phyloP scores from a whole-genome alignment of 495 filamentous ascomycete genomes.

The Lentithecium fluviatile region DNA sequence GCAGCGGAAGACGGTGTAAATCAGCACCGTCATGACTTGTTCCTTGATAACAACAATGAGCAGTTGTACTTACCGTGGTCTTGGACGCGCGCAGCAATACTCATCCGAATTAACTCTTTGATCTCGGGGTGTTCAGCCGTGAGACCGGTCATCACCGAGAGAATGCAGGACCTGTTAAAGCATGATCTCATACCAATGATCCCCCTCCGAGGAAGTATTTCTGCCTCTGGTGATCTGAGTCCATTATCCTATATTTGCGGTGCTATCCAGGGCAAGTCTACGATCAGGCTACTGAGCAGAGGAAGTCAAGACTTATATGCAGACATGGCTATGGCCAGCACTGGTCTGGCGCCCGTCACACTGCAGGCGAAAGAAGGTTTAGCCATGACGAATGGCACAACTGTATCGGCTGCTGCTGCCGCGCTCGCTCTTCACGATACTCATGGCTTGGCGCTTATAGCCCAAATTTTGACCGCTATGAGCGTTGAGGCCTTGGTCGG shows the following conservation, averaged over 20 bases:
- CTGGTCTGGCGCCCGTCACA: slow-evolving; percentile 47
- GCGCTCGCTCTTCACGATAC: slow-evolving; percentile 57
- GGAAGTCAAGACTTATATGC: neutral
- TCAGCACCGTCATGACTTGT: neutral
- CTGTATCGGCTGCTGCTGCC: slow-evolving; percentile 54
- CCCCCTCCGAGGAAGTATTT: slow-evolving; percentile 64
- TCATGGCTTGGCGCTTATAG: slow-evolving; percentile 55
- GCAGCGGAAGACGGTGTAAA: neutral
- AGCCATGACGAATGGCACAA: slow-evolving; percentile 64
- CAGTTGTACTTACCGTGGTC: neutral
- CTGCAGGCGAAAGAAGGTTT: slow-evolving; percentile 64
- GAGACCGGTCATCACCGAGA: slow-evolving; percentile 48
- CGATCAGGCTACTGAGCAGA: slow-evolving; percentile 42
- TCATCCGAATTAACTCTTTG: slow-evolving; percentile 57
- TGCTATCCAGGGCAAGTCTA: slow-evolving; percentile 57
- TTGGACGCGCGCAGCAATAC: slow-evolving; percentile 55
- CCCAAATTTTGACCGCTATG: slow-evolving; percentile 58
- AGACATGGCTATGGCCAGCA: slow-evolving; percentile 42
- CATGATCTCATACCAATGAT: slow-evolving; percentile 55
- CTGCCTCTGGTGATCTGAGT: slow-evolving; percentile 65
- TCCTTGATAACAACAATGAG: neutral
- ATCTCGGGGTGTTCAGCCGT: slow-evolving; percentile 61
- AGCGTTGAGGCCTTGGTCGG: slow-evolving; percentile 53
- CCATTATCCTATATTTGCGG: slow-evolving; percentile 63
- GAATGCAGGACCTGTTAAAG: slow-evolving; percentile 44